Conservation (phyloP, 1,139 yeast genomes). For the Kodamaea anthophila region DNA sequence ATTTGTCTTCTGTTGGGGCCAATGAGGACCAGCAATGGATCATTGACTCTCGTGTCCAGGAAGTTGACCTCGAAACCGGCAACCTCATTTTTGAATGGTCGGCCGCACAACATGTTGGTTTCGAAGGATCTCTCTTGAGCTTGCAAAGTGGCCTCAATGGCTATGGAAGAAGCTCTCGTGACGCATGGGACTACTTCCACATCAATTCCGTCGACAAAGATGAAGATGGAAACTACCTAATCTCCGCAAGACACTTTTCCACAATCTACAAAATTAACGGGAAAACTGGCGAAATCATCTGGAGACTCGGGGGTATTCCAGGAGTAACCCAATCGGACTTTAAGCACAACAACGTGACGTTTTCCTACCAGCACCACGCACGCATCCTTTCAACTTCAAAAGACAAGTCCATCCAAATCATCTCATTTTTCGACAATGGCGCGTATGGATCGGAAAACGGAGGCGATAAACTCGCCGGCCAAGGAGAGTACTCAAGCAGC, state of each 20-base stretch:
- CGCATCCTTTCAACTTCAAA: slow-evolving; percentile 20
- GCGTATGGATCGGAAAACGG: slow-evolving; percentile 30
- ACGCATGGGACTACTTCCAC: slow-evolving; percentile 39
- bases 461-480: slow-evolving; percentile 19
- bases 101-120: slow-evolving; percentile 30
- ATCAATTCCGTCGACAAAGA: slow-evolving; percentile 38
- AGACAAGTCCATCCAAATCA: slow-evolving; percentile 20
- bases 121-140: slow-evolving; percentile 23
- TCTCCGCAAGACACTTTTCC: slow-evolving; percentile 32
- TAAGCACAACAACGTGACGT: slow-evolving; percentile 16
- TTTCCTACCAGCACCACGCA: slow-evolving; percentile 36
- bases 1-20: slow-evolving; percentile 21
- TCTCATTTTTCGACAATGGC: slow-evolving; percentile 32
- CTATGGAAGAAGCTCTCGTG: slow-evolving; percentile 25
- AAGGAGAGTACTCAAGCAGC: slow-evolving; percentile 23
- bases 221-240: slow-evolving; percentile 27
- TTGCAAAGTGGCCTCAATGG: slow-evolving; percentile 25
- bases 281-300: slow-evolving; percentile 28
- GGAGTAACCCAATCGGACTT: slow-evolving; percentile 19
- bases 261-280: slow-evolving; percentile 31
- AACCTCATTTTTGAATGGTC: slow-evolving; percentile 33
- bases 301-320: slow-evolving; percentile 28
- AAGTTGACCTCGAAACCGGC: slow-evolving; percentile 30
- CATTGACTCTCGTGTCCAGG: slow-evolving; percentile 28
- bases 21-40: slow-evolving; percentile 25